phyloP scores from a whole-genome alignment of 345 rosid species.

The Arabis hirsuta region DNA sequence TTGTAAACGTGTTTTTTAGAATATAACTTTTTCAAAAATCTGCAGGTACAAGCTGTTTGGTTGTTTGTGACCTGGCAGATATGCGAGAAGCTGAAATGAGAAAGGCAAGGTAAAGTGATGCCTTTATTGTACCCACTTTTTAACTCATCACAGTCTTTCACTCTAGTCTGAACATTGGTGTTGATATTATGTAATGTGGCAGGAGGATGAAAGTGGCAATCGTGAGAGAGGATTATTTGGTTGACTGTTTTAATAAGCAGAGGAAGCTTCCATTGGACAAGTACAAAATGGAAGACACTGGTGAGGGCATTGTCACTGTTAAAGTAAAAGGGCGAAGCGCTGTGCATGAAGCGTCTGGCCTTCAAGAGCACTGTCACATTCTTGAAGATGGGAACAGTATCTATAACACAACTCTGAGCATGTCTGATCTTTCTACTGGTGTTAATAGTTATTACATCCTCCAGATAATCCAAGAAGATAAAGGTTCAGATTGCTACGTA shows the following conservation, averaged over 20 bases:
- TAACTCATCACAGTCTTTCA: slow-evolving; percentile 23
- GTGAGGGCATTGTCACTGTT: slow-evolving; percentile 77
- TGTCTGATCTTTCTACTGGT: slow-evolving; percentile 95
- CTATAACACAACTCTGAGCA: slow-evolving; percentile 89
- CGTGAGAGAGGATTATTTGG: slow-evolving; percentile 84
- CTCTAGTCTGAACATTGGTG: slow-evolving; percentile 22
- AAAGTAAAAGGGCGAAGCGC: slow-evolving; percentile 96
- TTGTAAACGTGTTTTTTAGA: slow-evolving; percentile 14
- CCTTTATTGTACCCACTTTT: slow-evolving; percentile 25
- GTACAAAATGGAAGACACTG: slow-evolving; percentile 74
- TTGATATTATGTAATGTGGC: slow-evolving; percentile 35
- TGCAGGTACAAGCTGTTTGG: slow-evolving; percentile 83
- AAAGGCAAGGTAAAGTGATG: slow-evolving; percentile 78
- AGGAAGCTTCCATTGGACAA: slow-evolving; percentile 80
- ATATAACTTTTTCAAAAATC: slow-evolving; percentile 33
- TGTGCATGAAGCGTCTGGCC: slow-evolving; percentile 92
- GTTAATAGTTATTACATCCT: slow-evolving; percentile 90
- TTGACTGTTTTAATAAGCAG: slow-evolving; percentile 73
- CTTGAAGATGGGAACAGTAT: slow-evolving; percentile 88
- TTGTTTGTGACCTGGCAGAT: slow-evolving; percentile 65
- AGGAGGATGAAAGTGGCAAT: slow-evolving; percentile 91
- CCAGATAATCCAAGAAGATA: slow-evolving; percentile 94
- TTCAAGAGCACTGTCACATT: slow-evolving; percentile 92
- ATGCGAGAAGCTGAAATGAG: slow-evolving; percentile 62
- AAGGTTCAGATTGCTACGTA: slow-evolving; percentile 70